Base-by-base conservation (phyloP, 2,329 filamentous ascomycete species). In the Xylariaceae sp. region DNA sequence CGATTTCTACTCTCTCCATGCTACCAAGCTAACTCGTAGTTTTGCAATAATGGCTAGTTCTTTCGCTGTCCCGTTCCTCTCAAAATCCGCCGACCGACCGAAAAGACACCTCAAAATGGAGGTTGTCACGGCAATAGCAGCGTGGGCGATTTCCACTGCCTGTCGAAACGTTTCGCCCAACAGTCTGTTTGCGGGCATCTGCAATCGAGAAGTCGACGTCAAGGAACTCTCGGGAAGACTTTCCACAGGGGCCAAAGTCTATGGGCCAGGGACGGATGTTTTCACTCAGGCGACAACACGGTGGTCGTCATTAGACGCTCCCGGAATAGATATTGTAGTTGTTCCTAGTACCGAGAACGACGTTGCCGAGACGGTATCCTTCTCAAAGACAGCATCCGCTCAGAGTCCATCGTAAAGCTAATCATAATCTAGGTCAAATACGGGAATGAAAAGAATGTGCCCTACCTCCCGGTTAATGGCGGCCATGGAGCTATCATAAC, bases 331-430 rank as follows among this genome's bases (percentile, higher is more conserved):
- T 46, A 64, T 81, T 2, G 77, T 81, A 2, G 75, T 83, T 0
- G 73, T 80, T 14, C 77, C 79, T 1, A 73, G 70, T 2, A 77
- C 72, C 0, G 80, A 81, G 62, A 63, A 76, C 6, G 81, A 84
- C 56, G 79, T 84, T 19, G 73, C 71, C 0, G 71, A 77, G 58
- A 81, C 74, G 2, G 80, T 81, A 67, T 63, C 71, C 14, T 2
- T 5, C 20, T 26, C 32, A 37, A n/a, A 5, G 20, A 40, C 2
- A 43, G 7, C 9, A 29, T 16, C 23, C 9, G 23, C 23, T 9
- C 4, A 4, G 23, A 26, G 23, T 26, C 23, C 9, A 26, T 26
- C 23, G 23, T 26, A 26, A 26, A 26, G 20, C 50, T 57, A 19
- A 57, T 21, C 5, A 21, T 16, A 20, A 9, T 6, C 14, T 12